phyloP scores from a whole-genome alignment of 108 stramenopile genomes.

The Mayamaea pseudoterrestris region DNA sequence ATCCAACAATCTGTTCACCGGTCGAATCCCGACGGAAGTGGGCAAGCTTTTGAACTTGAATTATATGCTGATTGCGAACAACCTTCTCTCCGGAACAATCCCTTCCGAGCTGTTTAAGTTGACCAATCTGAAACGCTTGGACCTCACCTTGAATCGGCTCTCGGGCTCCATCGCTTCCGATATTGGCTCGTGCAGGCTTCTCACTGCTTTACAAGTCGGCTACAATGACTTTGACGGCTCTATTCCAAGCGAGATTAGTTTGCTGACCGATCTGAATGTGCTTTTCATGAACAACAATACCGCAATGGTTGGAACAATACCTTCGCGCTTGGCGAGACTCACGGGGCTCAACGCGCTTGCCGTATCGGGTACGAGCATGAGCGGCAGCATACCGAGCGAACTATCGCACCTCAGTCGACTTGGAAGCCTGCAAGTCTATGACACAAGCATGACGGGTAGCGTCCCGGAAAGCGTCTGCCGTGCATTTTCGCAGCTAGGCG shows the following conservation, averaged over 20 bases:
- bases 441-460: no score
- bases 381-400: background rate
- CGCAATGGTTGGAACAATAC: background rate
- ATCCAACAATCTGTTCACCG: background rate
- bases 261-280: background rate
- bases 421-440: background rate
- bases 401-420: background rate
- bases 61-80: background rate
- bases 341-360: no score
- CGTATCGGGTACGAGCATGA: no score
- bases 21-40: constrained; percentile 2
- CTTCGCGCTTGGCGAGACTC: background rate
- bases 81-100: constrained; percentile 29
- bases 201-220: background rate
- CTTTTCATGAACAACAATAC: background rate
- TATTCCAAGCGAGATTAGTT: constrained; percentile 3
- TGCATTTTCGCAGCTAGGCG: no score
- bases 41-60: constrained; percentile 2
- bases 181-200: no score
- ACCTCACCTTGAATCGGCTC: constrained; percentile 10
- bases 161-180: constrained; percentile 31
- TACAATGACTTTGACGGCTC: constrained; percentile 1
- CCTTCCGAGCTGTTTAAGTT: constrained; percentile 13
- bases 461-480: no score
- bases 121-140: constrained; percentile 9